These are phyloP conservation scores for Magnusiomyces starmeri DNA, from an alignment of 1,139 yeast genomes.

Conservation along the genomic window DNA sequence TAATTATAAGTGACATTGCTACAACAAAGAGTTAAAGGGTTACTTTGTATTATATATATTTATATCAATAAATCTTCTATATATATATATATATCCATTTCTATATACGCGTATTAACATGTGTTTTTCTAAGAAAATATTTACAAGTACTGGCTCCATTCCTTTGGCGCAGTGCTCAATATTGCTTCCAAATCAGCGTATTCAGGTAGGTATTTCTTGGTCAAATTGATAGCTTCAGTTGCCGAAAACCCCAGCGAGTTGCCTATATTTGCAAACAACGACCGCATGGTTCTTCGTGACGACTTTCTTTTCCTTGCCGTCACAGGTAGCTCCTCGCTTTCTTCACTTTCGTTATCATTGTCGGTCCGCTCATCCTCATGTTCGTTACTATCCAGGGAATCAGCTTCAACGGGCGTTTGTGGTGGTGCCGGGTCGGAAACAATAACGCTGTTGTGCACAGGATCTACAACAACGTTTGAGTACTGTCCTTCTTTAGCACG, in stretches of 20 bases:
- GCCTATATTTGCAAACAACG: background rate
- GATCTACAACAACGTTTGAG: too few species aligned
- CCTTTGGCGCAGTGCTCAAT: background rate
- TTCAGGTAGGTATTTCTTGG: background rate
- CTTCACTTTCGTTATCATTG: background rate
- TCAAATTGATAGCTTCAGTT: background rate
- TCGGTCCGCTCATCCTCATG: background rate
- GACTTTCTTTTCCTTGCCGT: background rate
- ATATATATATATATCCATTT: too few species aligned
- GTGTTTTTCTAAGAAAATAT: background rate
- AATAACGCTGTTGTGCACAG: too few species aligned
- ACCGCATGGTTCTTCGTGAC: background rate
- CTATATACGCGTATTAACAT: too few species aligned
- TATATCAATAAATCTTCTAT: background rate
- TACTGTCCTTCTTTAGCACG: background rate
- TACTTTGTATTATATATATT: background rate
- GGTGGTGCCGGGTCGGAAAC: too few species aligned
- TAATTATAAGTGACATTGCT: too few species aligned
- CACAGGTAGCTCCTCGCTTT: background rate
- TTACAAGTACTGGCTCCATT: background rate
- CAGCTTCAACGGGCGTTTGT: background rate
- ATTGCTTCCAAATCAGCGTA: background rate
- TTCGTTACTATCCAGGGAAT: too few species aligned
- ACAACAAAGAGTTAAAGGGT: too few species aligned
- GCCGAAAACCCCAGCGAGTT: slow-evolving; percentile 4